Evolutionary conservation across 2,329 filamentous ascomycete genomes (phyloP).

Genomic region (Monosporascus sp.): DNA sequence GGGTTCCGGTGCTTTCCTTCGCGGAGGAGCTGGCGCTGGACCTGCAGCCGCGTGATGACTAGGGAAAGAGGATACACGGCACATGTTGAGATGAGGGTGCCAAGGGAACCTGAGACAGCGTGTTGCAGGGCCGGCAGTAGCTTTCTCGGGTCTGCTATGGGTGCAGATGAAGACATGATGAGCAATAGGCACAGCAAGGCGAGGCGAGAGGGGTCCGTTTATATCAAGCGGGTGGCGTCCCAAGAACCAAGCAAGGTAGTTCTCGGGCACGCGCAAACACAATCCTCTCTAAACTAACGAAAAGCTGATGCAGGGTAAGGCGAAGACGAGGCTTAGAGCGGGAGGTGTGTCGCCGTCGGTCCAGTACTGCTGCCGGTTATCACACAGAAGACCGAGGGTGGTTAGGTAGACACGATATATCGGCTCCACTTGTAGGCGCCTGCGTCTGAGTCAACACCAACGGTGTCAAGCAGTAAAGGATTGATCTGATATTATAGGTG

Average conservation of each 20-base stretch:
- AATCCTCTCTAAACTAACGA: neutral
- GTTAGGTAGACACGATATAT: neutral
- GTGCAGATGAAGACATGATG: conserved; percentile 14
- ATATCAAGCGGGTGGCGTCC: conserved; percentile 4
- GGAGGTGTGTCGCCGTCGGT: neutral
- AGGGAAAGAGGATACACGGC: conserved; percentile 77
- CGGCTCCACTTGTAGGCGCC: neutral
- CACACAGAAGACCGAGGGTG: neutral
- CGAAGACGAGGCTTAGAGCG: neutral
- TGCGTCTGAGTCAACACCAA: neutral
- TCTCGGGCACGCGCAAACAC: too few relatives aligned
- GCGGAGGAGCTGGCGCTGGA: conserved; percentile 57
- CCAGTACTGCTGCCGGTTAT: neutral
- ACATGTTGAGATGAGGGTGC: conserved; percentile 73
- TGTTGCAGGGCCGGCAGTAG: conserved; percentile 72
- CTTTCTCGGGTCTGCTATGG: conserved; percentile 11
- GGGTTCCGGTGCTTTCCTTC: conserved; percentile 11
- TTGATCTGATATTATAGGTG: neutral
- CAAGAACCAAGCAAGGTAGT: neutral
- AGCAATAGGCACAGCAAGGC: conserved; percentile 6
- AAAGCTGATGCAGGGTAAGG: neutral
- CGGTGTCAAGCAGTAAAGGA: neutral
- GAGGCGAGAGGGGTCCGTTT: conserved; percentile 4
- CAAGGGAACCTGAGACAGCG: conserved; percentile 72
- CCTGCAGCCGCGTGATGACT: conserved; percentile 75